Evolutionary conservation across 306 rosid genomes (phyloP).

Genomic region (Lupinus albus): DNA sequence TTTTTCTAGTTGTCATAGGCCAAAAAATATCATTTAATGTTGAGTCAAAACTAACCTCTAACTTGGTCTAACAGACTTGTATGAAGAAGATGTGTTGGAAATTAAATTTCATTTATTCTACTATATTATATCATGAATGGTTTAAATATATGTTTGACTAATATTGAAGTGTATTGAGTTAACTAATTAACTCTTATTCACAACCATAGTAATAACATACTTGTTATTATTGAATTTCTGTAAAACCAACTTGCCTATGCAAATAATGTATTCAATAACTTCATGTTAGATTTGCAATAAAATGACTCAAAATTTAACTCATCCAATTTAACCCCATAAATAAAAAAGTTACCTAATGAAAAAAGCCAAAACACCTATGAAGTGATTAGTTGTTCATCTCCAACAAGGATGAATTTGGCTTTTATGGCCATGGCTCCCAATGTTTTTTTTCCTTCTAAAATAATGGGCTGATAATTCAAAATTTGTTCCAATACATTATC

Average conservation of each 20-base stretch:
- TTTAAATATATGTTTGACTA: no score
- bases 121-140: no score
- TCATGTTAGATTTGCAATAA: constrained; percentile 16
- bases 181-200: not conserved
- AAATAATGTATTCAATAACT: constrained; percentile 1
- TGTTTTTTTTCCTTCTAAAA: constrained; percentile 21
- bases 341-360: not conserved
- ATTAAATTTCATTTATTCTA: no score
- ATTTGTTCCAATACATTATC: constrained; percentile 38
- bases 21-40: no score
- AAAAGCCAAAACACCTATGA: constrained; percentile 23
- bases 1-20: no score
- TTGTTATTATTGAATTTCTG: not conserved
- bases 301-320: constrained; percentile 26
- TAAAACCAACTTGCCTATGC: not conserved
- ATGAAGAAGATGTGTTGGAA: no score
- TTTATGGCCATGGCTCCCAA: not conserved
- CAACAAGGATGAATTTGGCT: constrained; percentile 35
- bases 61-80: no score
- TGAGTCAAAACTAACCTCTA: no score
- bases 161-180: no score
- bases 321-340: constrained; percentile 16
- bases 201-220: not conserved
- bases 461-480: constrained; percentile 26
- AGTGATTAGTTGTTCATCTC: constrained; percentile 13